Evolutionary conservation across 106 monocot genomes (phyloP), one percentile per base, ranked within the genome.

Genomic region (Amphibolis antarctica): DNA sequence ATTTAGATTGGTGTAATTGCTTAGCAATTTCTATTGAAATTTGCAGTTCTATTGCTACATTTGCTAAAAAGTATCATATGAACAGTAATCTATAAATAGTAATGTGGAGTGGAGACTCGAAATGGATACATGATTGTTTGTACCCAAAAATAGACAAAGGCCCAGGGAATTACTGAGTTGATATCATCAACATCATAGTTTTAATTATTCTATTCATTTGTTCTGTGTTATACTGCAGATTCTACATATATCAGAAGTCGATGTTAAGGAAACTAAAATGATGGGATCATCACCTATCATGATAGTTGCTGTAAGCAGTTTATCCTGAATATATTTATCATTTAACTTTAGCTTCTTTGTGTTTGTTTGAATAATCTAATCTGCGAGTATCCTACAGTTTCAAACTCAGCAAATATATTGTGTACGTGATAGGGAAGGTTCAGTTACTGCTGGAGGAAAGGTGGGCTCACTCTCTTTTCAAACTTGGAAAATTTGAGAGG

Each of bases 371-470:
- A 42, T 61, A 20, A 44, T 28, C 20, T 11, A 19, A 43, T 42
- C 43, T 42, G 19, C 21, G 11, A 43, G 2, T 61, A n/a, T 22
- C 23, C 43, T 70, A 25, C 81, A 96, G 96, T 96, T 96, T 77
- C 96, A 96, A 68, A 96, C 96, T 12, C 96, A 96, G 71, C 86
- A 90, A 69, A 96, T 96, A 42, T 85, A 96, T 44, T 96, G 96
- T 67, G 74, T 86, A 5, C 89, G 89, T 31, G 90, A 96, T 68
- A 74, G 64, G 55, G 60, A 84, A 72, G 96, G 96, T 12, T 67
- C 75, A 1, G 80, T 96, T 62, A 96, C 75, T 17, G 90, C 71
- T 53, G 96, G 96, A 11, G 86, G 86, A 60, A 75, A 84, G 96
- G 96, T 96, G 29, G 60, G 46, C n/a, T n/a, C n/a, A n/a, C n/a